Evolutionary conservation across 108 stramenopile species (phyloP).

Genomic region (Fragilaria crotonensis): DNA sequence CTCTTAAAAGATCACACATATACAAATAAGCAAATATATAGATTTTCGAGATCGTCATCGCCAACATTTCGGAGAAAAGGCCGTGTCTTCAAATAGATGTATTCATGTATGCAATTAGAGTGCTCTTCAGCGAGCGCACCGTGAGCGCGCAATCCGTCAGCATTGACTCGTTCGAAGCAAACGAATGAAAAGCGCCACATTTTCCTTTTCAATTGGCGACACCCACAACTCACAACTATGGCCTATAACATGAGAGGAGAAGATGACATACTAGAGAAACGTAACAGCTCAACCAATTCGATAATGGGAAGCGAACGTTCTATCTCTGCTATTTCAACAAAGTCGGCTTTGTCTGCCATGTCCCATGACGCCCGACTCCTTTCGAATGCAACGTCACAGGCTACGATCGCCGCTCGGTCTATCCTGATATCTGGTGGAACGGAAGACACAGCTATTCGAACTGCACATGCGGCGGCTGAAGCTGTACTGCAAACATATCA

Average conservation of each 20-base stretch:
- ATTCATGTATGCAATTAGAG: no score
- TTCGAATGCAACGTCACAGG: slow-evolving; percentile 31
- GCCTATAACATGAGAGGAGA: neutral
- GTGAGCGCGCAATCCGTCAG: no score
- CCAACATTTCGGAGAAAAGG: neutral
- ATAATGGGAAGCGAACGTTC: neutral
- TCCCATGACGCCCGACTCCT: slow-evolving; percentile 28
- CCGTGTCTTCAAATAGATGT: neutral
- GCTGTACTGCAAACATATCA: slow-evolving; percentile 23
- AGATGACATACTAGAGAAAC: neutral
- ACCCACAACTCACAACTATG: neutral
- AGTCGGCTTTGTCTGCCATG: neutral
- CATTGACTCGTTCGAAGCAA: no score
- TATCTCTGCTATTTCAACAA: neutral
- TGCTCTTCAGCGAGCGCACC: slow-evolving; percentile 1
- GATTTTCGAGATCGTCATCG: slow-evolving; percentile 1
- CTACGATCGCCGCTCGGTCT: slow-evolving; percentile 38
- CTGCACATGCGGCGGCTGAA: slow-evolving; percentile 52
- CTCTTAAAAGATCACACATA: no score
- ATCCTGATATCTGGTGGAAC: slow-evolving; percentile 39
- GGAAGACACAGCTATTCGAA: slow-evolving; percentile 36
- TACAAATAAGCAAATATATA: neutral
- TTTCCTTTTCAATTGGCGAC: no score
- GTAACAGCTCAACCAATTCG: neutral
- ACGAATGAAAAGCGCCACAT: no score